Evolutionary conservation across 148 eudicot genomes (phyloP).

Genomic region (Diospyros kaki): DNA sequence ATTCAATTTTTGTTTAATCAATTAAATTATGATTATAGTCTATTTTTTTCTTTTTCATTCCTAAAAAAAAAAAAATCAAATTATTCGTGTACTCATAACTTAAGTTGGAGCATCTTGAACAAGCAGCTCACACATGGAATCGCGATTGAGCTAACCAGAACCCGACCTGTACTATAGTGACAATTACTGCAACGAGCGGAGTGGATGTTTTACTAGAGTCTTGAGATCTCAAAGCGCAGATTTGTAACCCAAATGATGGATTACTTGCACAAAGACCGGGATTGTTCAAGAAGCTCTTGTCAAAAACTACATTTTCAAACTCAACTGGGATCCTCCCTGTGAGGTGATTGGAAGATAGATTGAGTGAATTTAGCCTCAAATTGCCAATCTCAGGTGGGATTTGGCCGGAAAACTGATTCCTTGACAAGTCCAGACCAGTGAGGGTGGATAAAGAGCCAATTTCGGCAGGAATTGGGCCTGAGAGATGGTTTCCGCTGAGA

Average conservation of each 20-base stretch:
- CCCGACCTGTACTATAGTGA: no score
- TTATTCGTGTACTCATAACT: no score
- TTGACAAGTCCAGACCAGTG: constrained; percentile 6
- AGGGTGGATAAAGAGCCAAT: constrained; percentile 9
- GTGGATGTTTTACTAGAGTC: neutral
- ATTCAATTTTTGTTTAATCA: no score
- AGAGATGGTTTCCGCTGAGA: constrained; percentile 5
- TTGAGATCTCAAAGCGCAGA: neutral
- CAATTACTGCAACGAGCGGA: neutral
- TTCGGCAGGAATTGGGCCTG: neutral
- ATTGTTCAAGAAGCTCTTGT: neutral
- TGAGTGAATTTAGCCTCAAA: neutral
- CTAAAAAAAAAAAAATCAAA: no score
- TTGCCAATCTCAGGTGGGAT: neutral
- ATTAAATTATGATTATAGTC: no score
- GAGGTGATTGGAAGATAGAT: neutral
- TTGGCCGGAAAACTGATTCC: neutral
- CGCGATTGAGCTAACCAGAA: no score
- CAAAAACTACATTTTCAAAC: neutral
- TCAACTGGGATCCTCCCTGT: neutral
- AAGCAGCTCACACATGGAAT: no score
- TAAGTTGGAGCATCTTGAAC: no score
- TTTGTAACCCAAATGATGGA: neutral
- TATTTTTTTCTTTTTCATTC: no score
- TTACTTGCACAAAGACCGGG: constrained; percentile 1